phyloP scores from a whole-genome alignment of 345 rosid genomes.

The Ailanthus altissimus region DNA sequence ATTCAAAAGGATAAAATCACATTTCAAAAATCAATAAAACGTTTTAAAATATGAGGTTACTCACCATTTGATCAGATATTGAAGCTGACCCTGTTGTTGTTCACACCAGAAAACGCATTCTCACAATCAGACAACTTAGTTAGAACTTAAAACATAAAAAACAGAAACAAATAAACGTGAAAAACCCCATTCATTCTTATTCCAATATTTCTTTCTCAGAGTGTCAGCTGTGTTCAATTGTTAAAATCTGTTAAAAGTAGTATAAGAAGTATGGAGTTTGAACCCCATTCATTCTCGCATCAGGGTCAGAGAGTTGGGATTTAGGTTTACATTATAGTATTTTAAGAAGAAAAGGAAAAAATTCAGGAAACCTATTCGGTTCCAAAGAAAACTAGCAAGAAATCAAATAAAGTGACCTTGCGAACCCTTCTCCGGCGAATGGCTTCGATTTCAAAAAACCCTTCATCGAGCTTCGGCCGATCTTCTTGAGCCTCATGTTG shows the following conservation, averaged over 20 bases:
- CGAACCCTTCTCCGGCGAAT: slow-evolving; percentile 88
- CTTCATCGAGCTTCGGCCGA: slow-evolving; percentile 87
- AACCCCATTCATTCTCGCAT: no score
- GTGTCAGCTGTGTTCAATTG: no score
- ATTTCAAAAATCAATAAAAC: not conserved
- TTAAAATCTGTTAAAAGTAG: no score
- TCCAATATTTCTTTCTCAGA: not conserved
- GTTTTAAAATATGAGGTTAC: slow-evolving; percentile 26
- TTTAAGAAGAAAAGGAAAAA: no score
- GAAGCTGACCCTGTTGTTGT: slow-evolving; percentile 71
- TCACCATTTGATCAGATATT: slow-evolving; percentile 97
- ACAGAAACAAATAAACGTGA: not conserved
- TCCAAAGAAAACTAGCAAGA: not conserved
- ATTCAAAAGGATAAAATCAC: not conserved
- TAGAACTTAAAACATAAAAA: not conserved
- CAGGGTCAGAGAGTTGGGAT: no score
- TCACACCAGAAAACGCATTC: slow-evolving; percentile 11
- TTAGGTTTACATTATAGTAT: no score
- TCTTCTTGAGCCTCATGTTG: slow-evolving; percentile 32
- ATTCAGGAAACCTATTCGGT: not conserved
- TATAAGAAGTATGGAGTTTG: no score
- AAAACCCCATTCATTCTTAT: not conserved
- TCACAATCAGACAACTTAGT: slow-evolving; percentile 8
- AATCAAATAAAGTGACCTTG: slow-evolving; percentile 50
- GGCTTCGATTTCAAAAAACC: slow-evolving; percentile 92